Evolutionary conservation across 768 basidiomycete species (phyloP), one percentile per base, ranked within the genome.

Genomic region (Psilocybe cyanescens): DNA sequence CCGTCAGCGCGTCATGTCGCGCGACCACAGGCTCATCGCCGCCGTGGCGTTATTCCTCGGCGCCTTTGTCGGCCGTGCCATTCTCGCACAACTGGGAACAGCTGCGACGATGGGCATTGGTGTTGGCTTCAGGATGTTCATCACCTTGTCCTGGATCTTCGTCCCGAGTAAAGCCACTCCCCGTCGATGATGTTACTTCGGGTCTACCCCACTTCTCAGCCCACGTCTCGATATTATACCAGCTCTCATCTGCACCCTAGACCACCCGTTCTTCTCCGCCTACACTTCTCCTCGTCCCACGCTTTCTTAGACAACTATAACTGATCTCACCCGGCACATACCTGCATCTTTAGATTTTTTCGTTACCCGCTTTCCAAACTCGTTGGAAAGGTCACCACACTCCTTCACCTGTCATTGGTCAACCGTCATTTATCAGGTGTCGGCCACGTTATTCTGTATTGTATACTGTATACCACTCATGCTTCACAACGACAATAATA

Each of bases 1-100:
- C 49, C 80, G 80, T 44, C 76, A 82, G 53, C 75, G 75, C 54
- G 81, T 90, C 62, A 71, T 70, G 8, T 79, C 87, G 1, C 86
- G 92, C 50, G 92, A 95, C 71, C 86, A 91, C 74, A 87, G 88
- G 70, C 69, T 86, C 48, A 78, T 91, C 67, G 92, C 86, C 3
- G 86, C 90, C 57, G 30, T 75, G 37, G 71, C 83, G n/a, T 82
- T 95, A 55, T 92, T 96, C 73, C 16, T 90, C 29, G 94, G 94
- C 9, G 92, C 89, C 2, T 90, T 96, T 68, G 68, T 77, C 12
- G 81, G 85, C 3, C 84, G 89, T 16, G 83, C 86, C 2, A 75
- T 91, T 56, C 72, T 91, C 39, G 82, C 81, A 55, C 74, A 78
- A 61, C 76, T 90, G 39, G 90, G 90, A 31, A 78, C 86, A 0